These are phyloP conservation scores for Corylus avellana DNA, from an alignment of 306 rosid genomes.

Conservation along the genomic window DNA sequence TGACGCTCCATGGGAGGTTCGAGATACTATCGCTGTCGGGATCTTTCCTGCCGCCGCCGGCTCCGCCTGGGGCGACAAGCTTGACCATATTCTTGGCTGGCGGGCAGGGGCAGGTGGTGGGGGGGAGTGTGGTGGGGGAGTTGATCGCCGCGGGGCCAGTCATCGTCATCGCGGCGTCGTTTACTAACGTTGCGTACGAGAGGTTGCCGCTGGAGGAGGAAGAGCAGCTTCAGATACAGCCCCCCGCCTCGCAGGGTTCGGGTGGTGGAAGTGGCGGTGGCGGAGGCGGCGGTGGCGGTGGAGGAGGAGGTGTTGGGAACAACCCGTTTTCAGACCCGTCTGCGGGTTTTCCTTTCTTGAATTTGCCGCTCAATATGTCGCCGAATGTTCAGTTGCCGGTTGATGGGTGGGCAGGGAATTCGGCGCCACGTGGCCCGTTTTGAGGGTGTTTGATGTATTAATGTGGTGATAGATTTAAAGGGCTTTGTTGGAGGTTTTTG, in stretches of 20 bases:
- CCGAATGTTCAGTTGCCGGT: slow-evolving; percentile 79
- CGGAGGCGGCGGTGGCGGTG: slow-evolving; percentile 18
- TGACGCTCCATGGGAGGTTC: slow-evolving; percentile 78
- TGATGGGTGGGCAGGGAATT: slow-evolving; percentile 57
- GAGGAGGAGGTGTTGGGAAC: slow-evolving; percentile 25
- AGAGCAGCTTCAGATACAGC: slow-evolving; percentile 58
- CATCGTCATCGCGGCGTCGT: slow-evolving; percentile 77
- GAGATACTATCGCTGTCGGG: slow-evolving; percentile 85
- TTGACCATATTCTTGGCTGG: slow-evolving; percentile 69
- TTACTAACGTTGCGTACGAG: slow-evolving; percentile 88
- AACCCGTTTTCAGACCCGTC: slow-evolving; percentile 66
- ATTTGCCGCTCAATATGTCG: slow-evolving; percentile 85
- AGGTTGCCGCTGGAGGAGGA: slow-evolving; percentile 76
- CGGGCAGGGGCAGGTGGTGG: slow-evolving; percentile 89
- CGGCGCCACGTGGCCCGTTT: slow-evolving; percentile 46
- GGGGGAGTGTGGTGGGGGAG: slow-evolving; percentile 90
- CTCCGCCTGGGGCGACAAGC: slow-evolving; percentile 90
- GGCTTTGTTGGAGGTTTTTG: slow-evolving; percentile 1
- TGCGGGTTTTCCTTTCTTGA: slow-evolving; percentile 72
- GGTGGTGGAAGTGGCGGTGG: slow-evolving; percentile 22
- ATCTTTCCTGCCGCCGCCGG: slow-evolving; percentile 87
- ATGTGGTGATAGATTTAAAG: neutral
- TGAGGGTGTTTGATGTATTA: slow-evolving; percentile 14
- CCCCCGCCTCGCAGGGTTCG: slow-evolving; percentile 41
- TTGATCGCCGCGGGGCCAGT: slow-evolving; percentile 81